phyloP scores from a whole-genome alignment of 1,139 yeast genomes.

The Geotrichum restrictum region DNA sequence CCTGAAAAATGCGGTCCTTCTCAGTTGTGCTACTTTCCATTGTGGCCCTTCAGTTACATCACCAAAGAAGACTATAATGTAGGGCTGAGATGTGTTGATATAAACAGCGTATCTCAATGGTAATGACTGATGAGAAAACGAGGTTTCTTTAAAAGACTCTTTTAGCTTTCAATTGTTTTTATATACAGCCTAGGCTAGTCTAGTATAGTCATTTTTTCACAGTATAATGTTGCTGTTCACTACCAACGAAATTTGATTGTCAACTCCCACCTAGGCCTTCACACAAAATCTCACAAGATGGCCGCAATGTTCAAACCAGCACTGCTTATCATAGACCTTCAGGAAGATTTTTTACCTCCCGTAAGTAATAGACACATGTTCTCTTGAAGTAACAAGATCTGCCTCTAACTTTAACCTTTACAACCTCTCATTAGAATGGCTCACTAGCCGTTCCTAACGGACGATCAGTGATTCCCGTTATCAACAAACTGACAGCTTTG shows the following conservation, averaged over 20 bases:
- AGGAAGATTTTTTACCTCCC: conserved; percentile 79
- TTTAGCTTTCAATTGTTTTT: no score
- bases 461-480: conserved; percentile 50
- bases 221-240: no score
- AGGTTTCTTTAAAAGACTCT: no score
- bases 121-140: no score
- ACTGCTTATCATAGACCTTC: conserved; percentile 71
- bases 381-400: neutral
- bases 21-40: conserved; percentile 52
- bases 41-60: conserved; percentile 8
- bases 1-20: conserved; percentile 42
- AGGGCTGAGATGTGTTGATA: conserved; percentile 9
- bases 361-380: conserved; percentile 22
- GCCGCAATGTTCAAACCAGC: conserved; percentile 43
- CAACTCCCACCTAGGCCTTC: no score
- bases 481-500: conserved; percentile 44
- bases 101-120: no score
- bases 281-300: no score
- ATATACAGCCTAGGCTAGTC: no score
- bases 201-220: no score
- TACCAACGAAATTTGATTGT: no score
- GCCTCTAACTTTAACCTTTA: no score
- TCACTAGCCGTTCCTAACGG: conserved; percentile 70
- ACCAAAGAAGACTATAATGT: conserved; percentile 9
- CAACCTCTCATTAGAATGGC: conserved; percentile 56